A percentile compares a stretch with the other conserved stretches of the same genome.
phyloP scores from a whole-genome alignment of 768 basidiomycete genomes.

The Ephemerocybe angulata region DNA sequence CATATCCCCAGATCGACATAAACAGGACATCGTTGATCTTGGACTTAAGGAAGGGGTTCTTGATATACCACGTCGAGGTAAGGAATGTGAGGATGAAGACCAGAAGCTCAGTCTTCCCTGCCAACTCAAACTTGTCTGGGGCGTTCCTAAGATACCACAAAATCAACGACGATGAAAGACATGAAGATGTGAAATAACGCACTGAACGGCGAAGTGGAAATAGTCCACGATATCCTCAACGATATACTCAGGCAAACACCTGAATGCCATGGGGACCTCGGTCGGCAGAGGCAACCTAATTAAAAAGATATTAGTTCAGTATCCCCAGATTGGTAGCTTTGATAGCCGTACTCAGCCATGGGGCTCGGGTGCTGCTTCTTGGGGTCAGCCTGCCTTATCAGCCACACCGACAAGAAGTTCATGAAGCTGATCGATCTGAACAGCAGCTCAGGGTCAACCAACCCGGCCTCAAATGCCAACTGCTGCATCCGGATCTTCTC shows the following conservation, averaged over 20 bases:
- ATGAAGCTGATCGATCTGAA: slow-evolving; percentile 77
- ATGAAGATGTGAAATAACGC: slow-evolving; percentile 18
- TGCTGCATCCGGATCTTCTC: slow-evolving; percentile 68
- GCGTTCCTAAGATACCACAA: slow-evolving; percentile 31
- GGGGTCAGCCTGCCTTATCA: slow-evolving; percentile 88
- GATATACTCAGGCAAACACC: slow-evolving; percentile 89
- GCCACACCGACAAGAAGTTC: slow-evolving; percentile 91
- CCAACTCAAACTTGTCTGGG: slow-evolving; percentile 77
- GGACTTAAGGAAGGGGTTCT: slow-evolving; percentile 95
- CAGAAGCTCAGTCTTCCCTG: slow-evolving; percentile 83
- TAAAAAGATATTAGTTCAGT: not conserved
- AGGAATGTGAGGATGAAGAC: slow-evolving; percentile 89
- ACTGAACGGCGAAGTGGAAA: slow-evolving; percentile 81
- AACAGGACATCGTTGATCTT: slow-evolving; percentile 92
- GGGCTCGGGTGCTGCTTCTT: slow-evolving; percentile 70
- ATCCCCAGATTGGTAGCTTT: not conserved
- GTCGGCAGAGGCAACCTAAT: slow-evolving; percentile 77
- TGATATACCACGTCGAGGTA: slow-evolving; percentile 94
- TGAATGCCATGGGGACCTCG: slow-evolving; percentile 82
- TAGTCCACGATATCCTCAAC: slow-evolving; percentile 93
- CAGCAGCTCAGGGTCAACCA: slow-evolving; percentile 82
- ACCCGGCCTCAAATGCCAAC: slow-evolving; percentile 77
- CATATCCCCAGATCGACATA: slow-evolving; percentile 67
- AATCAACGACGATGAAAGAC: not conserved
- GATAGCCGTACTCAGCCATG: slow-evolving; percentile 54